Base-by-base conservation (phyloP, 148 eudicot species). In the Fagopyrum esculentum region DNA sequence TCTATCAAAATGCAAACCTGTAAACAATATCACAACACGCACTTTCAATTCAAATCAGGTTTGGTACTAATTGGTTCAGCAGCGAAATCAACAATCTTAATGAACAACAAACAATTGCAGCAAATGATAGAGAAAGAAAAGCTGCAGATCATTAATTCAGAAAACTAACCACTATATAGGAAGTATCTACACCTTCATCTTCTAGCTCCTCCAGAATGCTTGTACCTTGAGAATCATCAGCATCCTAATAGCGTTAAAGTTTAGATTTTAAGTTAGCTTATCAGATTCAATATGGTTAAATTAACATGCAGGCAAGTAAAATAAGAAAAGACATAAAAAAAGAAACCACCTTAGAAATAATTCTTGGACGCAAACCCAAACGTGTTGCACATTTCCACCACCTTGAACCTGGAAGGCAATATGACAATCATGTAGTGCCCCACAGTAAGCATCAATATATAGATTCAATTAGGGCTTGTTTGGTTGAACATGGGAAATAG, bases 171-270 rank as follows among this genome's bases (percentile, higher is more conserved):
- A 95, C 90, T 74, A 95, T 71, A 82, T 83, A 90, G 74, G 99
- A 95, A 68, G 96, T 85, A 80, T 95, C 92, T 70, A 92, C 87
- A 40, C 97, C 89, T 78, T 90, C 99, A 77, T 88, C 90, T 84
- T 90, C 84, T 73, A 92, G 87, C 82, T 92, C 99, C 72, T 90
- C 86, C 61, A 95, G 74, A 56, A 92, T 83, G 11, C 89, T 90
- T 82, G 87, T 89, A 77, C 96, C 97, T 86, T 92, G 96, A 82
- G 94, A 77, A 84, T 95, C 98, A 84, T 89, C 87, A 19, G 99
- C 99, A 81, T 92, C 90, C 98, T 95, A 79, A 45, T 30, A 57
- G 72, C 7, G 55, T 80, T 75, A 43, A 63, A 6, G 16, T 60
- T 48, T 70, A 43, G 50, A 68, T n/a, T 6, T 73, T 15, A 22